These are phyloP conservation scores for Phylloboletellus chloephorus DNA, from an alignment of 1,284 basidiomycete species.

Conservation along the genomic window DNA sequence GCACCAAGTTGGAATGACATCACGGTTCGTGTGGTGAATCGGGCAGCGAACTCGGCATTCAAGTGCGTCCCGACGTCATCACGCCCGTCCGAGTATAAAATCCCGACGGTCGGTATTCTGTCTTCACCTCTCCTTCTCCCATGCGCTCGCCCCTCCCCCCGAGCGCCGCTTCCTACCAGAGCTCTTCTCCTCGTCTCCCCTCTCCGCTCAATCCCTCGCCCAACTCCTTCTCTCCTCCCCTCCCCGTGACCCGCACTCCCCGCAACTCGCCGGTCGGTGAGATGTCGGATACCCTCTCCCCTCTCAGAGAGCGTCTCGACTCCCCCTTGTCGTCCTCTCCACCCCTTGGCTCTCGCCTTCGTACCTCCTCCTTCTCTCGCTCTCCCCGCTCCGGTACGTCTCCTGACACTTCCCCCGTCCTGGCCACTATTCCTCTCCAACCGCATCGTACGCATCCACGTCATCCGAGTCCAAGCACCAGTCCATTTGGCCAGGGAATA, in stretches of 20 bases:
- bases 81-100: constrained; percentile 21
- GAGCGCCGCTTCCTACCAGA: constrained; percentile 8
- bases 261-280: constrained; percentile 13
- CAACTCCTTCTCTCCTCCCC: constrained; percentile 8
- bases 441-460: constrained; percentile 3
- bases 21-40: background rate
- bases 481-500: constrained; percentile 12
- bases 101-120: constrained; percentile 9
- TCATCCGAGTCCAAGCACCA: constrained; percentile 12
- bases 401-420: constrained; percentile 13
- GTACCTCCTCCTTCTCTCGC: constrained; percentile 18
- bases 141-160: constrained; percentile 16
- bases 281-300: constrained; percentile 19
- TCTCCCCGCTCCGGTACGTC: constrained; percentile 6
- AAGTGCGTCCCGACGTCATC: too few relatives aligned
- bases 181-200: constrained; percentile 16
- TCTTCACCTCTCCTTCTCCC: constrained; percentile 4
- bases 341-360: background rate
- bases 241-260: constrained; percentile 1
- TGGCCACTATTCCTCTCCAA: constrained; percentile 2
- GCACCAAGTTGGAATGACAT: background rate
- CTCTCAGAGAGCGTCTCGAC: constrained; percentile 19
- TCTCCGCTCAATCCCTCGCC: constrained; percentile 19
- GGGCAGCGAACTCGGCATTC: constrained; percentile 8
- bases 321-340: constrained; percentile 5